phyloP scores from a whole-genome alignment of 192 early-diverging fungal genomes.

The Coemansia sp. region DNA sequence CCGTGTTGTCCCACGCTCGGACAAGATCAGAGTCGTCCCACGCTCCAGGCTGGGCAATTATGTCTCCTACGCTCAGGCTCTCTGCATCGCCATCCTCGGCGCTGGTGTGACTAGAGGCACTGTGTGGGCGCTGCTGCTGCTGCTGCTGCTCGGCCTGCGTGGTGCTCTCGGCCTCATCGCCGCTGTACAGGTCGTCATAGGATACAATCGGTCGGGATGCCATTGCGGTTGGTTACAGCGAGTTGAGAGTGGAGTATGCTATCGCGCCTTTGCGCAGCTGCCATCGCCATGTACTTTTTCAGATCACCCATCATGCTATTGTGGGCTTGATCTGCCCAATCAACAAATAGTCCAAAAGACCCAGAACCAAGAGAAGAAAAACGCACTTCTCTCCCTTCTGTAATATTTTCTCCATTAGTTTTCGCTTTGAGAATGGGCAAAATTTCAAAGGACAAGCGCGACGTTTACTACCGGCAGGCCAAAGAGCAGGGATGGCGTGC shows the following conservation, averaged over 20 bases:
- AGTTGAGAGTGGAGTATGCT: background rate
- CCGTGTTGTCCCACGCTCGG: slow-evolving; percentile 61
- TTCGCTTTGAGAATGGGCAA: slow-evolving; percentile 61
- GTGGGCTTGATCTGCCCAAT: background rate
- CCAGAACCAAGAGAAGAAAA: background rate
- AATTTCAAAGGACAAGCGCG: slow-evolving; percentile 90
- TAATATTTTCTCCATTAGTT: background rate
- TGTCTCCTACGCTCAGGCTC: background rate
- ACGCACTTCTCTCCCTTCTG: background rate
- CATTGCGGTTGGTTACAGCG: background rate
- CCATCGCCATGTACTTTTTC: background rate
- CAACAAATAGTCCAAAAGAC: background rate
- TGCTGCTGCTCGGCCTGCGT: background rate
- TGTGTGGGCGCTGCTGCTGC: slow-evolving; percentile 1
- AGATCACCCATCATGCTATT: background rate
- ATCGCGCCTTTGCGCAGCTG: background rate
- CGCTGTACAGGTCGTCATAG: slow-evolving; percentile 40
- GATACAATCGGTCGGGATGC: slow-evolving; percentile 35
- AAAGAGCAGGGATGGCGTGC: slow-evolving; percentile 99
- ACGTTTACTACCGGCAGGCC: slow-evolving; percentile 94
- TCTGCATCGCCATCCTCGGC: slow-evolving; percentile 4
- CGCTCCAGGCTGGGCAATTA: slow-evolving; percentile 11
- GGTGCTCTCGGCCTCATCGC: slow-evolving; percentile 4
- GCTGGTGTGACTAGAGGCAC: slow-evolving; percentile 4
- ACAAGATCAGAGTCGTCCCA: slow-evolving; percentile 67